These are phyloP conservation scores for Yamadazyma blattariae DNA, from an alignment of 1,139 yeast species.

Conservation along the genomic window DNA sequence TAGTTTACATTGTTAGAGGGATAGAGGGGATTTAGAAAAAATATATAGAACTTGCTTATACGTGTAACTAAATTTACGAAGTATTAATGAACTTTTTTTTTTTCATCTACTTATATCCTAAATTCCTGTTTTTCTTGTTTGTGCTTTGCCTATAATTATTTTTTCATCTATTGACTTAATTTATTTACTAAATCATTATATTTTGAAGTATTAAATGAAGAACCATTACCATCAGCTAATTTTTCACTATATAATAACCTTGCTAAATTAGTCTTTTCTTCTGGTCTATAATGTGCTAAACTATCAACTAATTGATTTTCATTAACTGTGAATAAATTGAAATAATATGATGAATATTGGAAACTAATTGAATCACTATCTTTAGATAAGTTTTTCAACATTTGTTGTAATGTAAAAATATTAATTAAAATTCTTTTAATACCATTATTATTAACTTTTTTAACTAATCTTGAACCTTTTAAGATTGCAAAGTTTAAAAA, in stretches of 20 bases:
- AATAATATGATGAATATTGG: slow-evolving; percentile 54
- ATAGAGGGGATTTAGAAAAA: too few relatives aligned
- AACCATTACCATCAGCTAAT: slow-evolving; percentile 38
- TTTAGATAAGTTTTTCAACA: slow-evolving; percentile 59
- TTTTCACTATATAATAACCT: slow-evolving; percentile 45
- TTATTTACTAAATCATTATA: slow-evolving; percentile 30
- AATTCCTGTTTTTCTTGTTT: too few relatives aligned
- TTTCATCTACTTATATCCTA: too few relatives aligned
- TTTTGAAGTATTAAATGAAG: slow-evolving; percentile 38
- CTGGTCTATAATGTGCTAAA: slow-evolving; percentile 21
- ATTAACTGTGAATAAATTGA: slow-evolving; percentile 48
- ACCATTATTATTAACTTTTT: slow-evolving; percentile 61
- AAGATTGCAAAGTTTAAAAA: slow-evolving; percentile 59
- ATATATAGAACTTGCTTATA: too few relatives aligned
- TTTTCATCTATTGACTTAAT: slow-evolving; percentile 5
- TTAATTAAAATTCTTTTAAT: slow-evolving; percentile 65
- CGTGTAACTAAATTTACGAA: too few relatives aligned
- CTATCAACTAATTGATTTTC: slow-evolving; percentile 33
- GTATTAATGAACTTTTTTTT: too few relatives aligned
- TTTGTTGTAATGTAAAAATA: slow-evolving; percentile 72
- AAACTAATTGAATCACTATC: slow-evolving; percentile 63
- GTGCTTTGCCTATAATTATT: too few relatives aligned
- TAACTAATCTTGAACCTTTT: slow-evolving; percentile 55
- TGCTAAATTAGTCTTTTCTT: slow-evolving; percentile 34
- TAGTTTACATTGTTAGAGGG: slow-evolving; percentile 6